phyloP scores from a whole-genome alignment of 2,329 filamentous ascomycete species.

The Atkinsonella hypoxylon region DNA sequence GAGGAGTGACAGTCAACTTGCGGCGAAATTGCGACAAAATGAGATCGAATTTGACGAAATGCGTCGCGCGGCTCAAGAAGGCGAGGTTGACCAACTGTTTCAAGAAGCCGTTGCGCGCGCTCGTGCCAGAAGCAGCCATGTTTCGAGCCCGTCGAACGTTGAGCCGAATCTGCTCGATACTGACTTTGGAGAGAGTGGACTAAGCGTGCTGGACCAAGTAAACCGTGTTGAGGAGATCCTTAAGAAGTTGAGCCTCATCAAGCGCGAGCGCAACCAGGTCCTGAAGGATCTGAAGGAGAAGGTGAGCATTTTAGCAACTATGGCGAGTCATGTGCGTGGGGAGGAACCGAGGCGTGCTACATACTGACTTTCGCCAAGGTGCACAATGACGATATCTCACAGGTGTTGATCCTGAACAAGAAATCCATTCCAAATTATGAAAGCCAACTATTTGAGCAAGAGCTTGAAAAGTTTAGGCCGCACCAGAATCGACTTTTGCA shows the following conservation, averaged over 20 bases:
- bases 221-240: constrained; percentile 77
- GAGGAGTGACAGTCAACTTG: constrained; percentile 74
- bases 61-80: constrained; percentile 74
- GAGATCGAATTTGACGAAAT: constrained; percentile 90
- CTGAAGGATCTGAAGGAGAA: constrained; percentile 96
- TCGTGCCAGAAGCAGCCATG: constrained; percentile 51
- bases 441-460: constrained; percentile 81
- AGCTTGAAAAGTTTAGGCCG: constrained; percentile 93
- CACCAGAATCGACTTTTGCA: constrained; percentile 86
- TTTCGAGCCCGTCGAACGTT: constrained; percentile 44
- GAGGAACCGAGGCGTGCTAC: not conserved
- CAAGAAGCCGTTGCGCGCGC: constrained; percentile 75
- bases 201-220: constrained; percentile 83
- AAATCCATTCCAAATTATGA: constrained; percentile 92
- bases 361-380: constrained; percentile 40
- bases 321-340: no score
- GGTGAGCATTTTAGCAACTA: constrained; percentile 37
- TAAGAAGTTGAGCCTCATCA: constrained; percentile 83
- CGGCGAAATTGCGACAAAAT: constrained; percentile 73
- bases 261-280: constrained; percentile 81
- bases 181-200: constrained; percentile 71
- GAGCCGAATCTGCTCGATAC: constrained; percentile 82
- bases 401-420: constrained; percentile 94
- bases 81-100: constrained; percentile 80
- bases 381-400: constrained; percentile 93